Percentiles rank a stretch among this genome's conserved stretches.
Conservation (phyloP, 352 stramenopile species). For the Thalassiosira oceanica region DNA sequence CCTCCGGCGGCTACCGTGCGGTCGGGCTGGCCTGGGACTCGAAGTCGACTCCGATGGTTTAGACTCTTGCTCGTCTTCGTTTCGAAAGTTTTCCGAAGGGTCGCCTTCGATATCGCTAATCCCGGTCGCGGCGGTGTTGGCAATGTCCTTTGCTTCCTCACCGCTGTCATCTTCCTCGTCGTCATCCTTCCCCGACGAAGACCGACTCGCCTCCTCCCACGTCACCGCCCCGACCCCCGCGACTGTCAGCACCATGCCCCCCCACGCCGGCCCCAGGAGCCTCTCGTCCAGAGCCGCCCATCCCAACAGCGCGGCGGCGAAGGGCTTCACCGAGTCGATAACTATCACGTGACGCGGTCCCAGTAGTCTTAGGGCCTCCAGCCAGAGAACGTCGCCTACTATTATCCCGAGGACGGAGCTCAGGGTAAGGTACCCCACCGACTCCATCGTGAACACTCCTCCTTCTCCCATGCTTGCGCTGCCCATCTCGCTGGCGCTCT, state of each 20-base stretch:
- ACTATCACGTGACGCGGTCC: constrained; percentile 71
- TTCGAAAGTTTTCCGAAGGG: background rate
- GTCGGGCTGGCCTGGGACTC: background rate
- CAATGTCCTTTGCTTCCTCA: constrained; percentile 2
- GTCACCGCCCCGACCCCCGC: constrained; percentile 63
- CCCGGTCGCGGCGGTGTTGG: background rate
- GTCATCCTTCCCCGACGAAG: constrained; percentile 4
- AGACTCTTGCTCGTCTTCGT: background rate
- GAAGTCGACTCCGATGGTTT: background rate
- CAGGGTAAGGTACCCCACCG: constrained; percentile 58
- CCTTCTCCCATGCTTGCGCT: background rate
- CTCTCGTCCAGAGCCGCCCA: constrained; percentile 51
- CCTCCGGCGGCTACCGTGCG: constrained; percentile 12
- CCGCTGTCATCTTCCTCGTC: background rate
- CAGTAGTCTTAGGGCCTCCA: constrained; percentile 66
- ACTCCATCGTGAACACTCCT: constrained; percentile 20
- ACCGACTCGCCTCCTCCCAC: constrained; percentile 24
- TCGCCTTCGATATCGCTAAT: background rate
- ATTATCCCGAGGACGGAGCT: constrained; percentile 74
- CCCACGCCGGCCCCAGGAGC: constrained; percentile 29
- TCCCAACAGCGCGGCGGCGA: constrained; percentile 68
- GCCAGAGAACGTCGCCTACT: constrained; percentile 73
- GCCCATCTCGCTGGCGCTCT: background rate
- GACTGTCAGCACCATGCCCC: constrained; percentile 65
- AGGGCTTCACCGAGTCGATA: constrained; percentile 75